These are phyloP conservation scores for Fusarium sp. DNA, from an alignment of 2,329 filamentous ascomycete species.

Conservation along the genomic window DNA sequence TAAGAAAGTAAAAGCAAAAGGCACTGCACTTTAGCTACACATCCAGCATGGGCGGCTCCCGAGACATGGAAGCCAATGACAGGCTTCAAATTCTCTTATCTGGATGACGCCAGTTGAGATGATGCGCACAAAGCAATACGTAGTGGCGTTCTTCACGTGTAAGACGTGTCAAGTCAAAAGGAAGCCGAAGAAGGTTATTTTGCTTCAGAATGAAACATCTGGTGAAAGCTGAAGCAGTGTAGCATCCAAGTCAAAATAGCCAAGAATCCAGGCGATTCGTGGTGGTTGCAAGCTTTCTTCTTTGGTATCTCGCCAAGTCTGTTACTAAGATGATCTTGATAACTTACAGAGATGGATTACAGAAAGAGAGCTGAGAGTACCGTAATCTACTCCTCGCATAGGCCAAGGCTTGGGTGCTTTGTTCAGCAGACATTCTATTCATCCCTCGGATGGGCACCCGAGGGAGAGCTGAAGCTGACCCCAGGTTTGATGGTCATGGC, in stretches of 20 bases:
- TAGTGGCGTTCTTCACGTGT: constrained; percentile 14
- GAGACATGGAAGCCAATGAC: constrained; percentile 13
- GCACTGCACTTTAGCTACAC: constrained; percentile 17
- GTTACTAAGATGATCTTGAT: constrained; percentile 20
- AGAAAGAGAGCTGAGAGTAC: not conserved
- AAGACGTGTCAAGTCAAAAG: not conserved
- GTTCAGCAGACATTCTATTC: constrained; percentile 3
- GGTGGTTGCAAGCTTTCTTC: not conserved
- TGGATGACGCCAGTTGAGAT: constrained; percentile 33
- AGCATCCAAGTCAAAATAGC: not conserved
- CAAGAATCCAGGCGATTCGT: constrained; percentile 7
- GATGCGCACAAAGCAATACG: constrained; percentile 8
- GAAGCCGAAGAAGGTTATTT: constrained; percentile 13
- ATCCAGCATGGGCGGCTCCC: constrained; percentile 9
- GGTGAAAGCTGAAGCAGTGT: not conserved
- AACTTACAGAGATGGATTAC: constrained; percentile 21
- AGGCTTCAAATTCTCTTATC: constrained; percentile 9
- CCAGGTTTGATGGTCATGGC: constrained; percentile 13
- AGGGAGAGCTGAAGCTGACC: constrained; percentile 18
- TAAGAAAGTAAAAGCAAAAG: constrained; percentile 19
- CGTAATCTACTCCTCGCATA: not conserved
- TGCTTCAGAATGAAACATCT: not conserved
- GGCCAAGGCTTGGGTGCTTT: constrained; percentile 1
- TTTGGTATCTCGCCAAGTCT: constrained; percentile 22
- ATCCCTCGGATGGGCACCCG: constrained; percentile 2